A percentile compares a stretch with the other conserved stretches of the same genome.
Conservation (phyloP, 345 rosid genomes). For the Eucalyptus tenuipes region DNA sequence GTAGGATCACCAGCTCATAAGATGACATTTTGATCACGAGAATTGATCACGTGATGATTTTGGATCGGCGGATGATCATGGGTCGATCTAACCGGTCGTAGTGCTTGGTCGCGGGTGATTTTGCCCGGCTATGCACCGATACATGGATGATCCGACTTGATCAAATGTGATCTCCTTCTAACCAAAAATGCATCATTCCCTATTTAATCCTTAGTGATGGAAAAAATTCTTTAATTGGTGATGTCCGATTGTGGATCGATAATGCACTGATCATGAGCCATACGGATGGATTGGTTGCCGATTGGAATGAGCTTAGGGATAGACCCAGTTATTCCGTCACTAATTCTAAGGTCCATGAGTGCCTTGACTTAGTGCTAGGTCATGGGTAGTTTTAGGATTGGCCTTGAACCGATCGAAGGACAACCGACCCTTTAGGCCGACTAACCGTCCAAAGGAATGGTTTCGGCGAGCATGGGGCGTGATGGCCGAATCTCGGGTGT, state of each 20-base stretch:
- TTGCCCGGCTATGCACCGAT: accelerated
- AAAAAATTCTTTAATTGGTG: too few relatives aligned
- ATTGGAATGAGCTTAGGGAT: accelerated
- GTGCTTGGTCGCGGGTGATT: accelerated
- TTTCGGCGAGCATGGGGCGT: accelerated
- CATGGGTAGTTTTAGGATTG: accelerated
- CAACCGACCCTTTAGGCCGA: accelerated
- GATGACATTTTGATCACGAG: accelerated
- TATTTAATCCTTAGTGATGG: accelerated
- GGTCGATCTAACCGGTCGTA: accelerated
- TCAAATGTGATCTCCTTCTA: accelerated
- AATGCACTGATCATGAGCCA: too few relatives aligned
- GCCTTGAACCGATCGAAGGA: accelerated
- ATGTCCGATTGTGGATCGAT: accelerated
- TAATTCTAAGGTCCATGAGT: too few relatives aligned
- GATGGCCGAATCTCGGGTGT: too few relatives aligned
- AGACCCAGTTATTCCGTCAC: accelerated
- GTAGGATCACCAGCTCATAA: too few relatives aligned
- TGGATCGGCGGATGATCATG: accelerated
- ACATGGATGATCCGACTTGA: accelerated
- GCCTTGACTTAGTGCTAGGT: accelerated
- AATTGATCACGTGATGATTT: accelerated
- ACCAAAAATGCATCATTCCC: too few relatives aligned
- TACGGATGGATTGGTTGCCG: accelerated
- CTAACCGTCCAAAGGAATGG: accelerated